Percentiles rank a stretch among this genome's conserved stretches.
Evolutionary conservation across 768 basidiomycete species (phyloP).

Genomic region (Lactifluus subvellereus): DNA sequence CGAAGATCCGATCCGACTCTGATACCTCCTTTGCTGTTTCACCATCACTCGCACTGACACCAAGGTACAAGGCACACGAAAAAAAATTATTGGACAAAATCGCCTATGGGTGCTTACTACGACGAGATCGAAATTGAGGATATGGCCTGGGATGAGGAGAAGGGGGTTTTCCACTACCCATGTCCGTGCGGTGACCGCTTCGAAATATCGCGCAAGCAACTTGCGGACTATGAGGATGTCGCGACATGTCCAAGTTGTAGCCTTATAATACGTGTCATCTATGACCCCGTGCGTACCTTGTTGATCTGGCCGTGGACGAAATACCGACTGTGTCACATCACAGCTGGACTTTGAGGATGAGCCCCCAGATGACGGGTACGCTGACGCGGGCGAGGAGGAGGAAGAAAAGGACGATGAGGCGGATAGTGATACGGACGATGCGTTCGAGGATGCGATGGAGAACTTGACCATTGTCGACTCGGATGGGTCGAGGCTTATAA

Average conservation of each 20-base stretch:
- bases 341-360: conserved; percentile 86
- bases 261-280: conserved; percentile 85
- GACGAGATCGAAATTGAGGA: conserved; percentile 98
- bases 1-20: too few species aligned
- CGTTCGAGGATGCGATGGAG: conserved; percentile 64
- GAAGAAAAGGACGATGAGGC: conserved; percentile 20
- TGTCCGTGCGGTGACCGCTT: conserved; percentile 98
- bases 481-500: conserved; percentile 30
- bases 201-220: conserved; percentile 83
- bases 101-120: conserved; percentile 76
- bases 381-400: conserved; percentile 29
- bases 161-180: conserved; percentile 88
- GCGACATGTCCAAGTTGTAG: conserved; percentile 97
- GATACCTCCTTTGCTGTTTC: too few species aligned
- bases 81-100: not conserved
- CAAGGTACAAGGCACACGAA: too few species aligned
- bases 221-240: conserved; percentile 86
- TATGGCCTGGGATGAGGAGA: conserved; percentile 83
- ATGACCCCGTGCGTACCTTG: conserved; percentile 73
- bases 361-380: conserved; percentile 41
- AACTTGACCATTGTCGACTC: conserved; percentile 42
- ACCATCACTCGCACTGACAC: too few species aligned
- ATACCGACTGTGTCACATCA: not conserved
- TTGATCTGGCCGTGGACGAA: not conserved
- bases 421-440: conserved; percentile 32